These are phyloP conservation scores for Diospyros lotus DNA, from an alignment of 148 eudicot genomes.

Conservation along the genomic window DNA sequence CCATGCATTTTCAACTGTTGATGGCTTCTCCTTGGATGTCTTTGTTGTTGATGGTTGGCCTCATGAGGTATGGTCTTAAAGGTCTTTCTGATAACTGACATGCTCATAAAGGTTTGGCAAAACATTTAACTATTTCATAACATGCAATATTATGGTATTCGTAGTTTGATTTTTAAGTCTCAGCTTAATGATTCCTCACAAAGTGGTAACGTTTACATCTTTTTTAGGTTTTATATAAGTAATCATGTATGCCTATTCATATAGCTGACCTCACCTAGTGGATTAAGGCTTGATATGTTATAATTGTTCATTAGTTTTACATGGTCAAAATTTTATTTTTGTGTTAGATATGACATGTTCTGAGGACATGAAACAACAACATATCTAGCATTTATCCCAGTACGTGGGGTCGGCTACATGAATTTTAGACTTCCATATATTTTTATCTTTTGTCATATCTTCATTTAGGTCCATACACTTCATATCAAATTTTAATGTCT, in stretches of 20 bases:
- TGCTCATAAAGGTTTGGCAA: neutral
- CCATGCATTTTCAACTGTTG: conserved; percentile 64
- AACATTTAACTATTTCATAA: neutral
- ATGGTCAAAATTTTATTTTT: neutral
- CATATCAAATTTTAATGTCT: too few relatives aligned
- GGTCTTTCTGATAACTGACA: neutral
- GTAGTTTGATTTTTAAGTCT: neutral
- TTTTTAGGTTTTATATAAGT: neutral
- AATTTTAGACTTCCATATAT: too few relatives aligned
- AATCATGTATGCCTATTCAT: too few relatives aligned
- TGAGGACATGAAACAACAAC: neutral
- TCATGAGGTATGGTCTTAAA: conserved; percentile 41
- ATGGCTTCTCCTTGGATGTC: conserved; percentile 65
- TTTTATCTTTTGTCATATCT: too few relatives aligned
- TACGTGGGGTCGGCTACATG: too few relatives aligned
- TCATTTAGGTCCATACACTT: too few relatives aligned
- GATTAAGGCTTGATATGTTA: too few relatives aligned
- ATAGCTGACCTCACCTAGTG: too few relatives aligned
- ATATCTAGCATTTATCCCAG: too few relatives aligned
- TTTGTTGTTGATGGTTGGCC: conserved; percentile 68
- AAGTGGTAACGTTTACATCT: neutral
- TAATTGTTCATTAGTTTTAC: neutral
- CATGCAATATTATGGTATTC: neutral
- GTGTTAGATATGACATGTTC: neutral
- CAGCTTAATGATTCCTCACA: neutral